A percentile compares a stretch with the other conserved stretches of the same genome.
These are phyloP conservation scores for Trichaptum fuscoviolaceum DNA, from an alignment of 768 basidiomycete genomes.

Conservation along the genomic window DNA sequence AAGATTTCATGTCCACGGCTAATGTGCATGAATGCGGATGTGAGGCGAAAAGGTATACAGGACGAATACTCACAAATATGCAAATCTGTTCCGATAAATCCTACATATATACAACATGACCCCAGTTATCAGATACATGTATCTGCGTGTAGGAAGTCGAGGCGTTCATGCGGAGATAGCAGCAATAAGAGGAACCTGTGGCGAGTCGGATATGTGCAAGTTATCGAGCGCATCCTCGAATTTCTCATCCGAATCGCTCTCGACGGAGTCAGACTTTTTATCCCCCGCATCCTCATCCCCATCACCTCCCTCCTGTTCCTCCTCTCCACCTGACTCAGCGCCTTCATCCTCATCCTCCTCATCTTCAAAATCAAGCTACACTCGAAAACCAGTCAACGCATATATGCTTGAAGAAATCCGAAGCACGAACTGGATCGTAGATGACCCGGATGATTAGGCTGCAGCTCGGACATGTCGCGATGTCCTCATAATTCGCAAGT, in stretches of 20 bases:
- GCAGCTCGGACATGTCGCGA: slow-evolving; percentile 95
- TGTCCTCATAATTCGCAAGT: slow-evolving; percentile 85
- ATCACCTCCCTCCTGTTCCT: slow-evolving; percentile 16
- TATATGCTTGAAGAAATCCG: slow-evolving; percentile 1
- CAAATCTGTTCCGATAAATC: too few relatives aligned
- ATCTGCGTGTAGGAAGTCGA: too few relatives aligned
- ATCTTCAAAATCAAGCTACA: slow-evolving; percentile 85
- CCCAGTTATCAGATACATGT: too few relatives aligned
- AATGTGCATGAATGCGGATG: too few relatives aligned
- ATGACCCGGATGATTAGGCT: slow-evolving; percentile 89
- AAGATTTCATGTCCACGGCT: too few relatives aligned
- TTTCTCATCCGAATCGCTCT: slow-evolving; percentile 37
- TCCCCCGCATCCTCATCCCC: slow-evolving; percentile 20
- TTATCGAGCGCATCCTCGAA: slow-evolving; percentile 69
- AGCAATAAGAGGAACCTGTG: not conserved
- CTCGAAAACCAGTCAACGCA: slow-evolving; percentile 8
- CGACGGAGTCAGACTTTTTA: slow-evolving; percentile 33
- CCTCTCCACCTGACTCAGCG: slow-evolving; percentile 17
- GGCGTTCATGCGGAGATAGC: not conserved
- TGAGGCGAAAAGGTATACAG: too few relatives aligned
- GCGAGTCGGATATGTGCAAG: slow-evolving; percentile 39
- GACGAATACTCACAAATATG: too few relatives aligned
- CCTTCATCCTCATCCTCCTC: slow-evolving; percentile 51
- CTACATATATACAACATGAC: too few relatives aligned
- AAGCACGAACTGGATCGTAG: slow-evolving; percentile 80